phyloP scores from a whole-genome alignment of 2,329 filamentous ascomycete species.

The Xenoacremonium recifei region DNA sequence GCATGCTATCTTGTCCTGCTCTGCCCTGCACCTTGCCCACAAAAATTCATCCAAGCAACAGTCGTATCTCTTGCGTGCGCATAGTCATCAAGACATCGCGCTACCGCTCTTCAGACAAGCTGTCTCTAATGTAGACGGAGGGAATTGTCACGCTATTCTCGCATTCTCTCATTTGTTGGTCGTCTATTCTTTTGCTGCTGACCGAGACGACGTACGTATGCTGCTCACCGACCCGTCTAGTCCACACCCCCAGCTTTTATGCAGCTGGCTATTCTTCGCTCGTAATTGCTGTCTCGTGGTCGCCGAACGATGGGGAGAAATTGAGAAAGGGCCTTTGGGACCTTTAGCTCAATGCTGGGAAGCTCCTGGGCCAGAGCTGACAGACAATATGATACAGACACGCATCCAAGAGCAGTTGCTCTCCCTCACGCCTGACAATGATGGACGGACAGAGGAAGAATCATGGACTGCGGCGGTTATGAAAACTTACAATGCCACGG shows the following conservation, averaged over 20 bases:
- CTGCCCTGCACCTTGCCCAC: conserved; percentile 9
- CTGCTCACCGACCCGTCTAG: neutral
- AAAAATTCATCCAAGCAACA: neutral
- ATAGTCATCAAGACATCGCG: conserved; percentile 5
- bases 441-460: neutral
- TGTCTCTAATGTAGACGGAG: neutral
- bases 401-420: neutral
- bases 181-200: conserved; percentile 6
- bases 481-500: neutral
- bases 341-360: conserved; percentile 6
- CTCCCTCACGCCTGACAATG: neutral
- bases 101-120: conserved; percentile 7
- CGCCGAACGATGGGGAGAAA: conserved; percentile 3
- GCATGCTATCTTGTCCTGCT: conserved; percentile 7
- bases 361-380: neutral
- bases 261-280: conserved; percentile 10
- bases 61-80: conserved; percentile 1
- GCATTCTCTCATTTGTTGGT: conserved; percentile 7
- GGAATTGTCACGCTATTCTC: conserved; percentile 7
- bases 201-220: neutral
- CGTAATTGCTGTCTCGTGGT: conserved; percentile 8
- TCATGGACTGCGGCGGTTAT: neutral
- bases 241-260: neutral
- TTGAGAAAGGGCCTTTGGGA: conserved; percentile 4
- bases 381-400: neutral